phyloP scores from a whole-genome alignment of 331 rosid genomes.

The Arachis monticola region DNA sequence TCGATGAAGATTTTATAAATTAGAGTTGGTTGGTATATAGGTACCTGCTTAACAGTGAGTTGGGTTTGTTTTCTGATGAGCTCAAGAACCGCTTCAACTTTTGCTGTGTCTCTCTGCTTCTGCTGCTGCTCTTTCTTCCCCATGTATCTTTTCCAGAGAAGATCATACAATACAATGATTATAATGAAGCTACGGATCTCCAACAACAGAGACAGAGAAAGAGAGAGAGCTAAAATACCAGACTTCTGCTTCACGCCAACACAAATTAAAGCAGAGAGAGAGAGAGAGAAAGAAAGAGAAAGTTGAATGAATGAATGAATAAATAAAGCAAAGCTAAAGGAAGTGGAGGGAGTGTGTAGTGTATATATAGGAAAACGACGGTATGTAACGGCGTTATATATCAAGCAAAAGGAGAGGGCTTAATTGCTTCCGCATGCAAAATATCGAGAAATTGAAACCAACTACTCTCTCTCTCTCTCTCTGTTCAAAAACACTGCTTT shows the following conservation, averaged over 20 bases:
- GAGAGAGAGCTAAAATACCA: conserved; percentile 45
- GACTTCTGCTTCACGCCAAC: conserved; percentile 69
- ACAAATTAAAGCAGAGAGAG: conserved; percentile 21
- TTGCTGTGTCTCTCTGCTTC: conserved; percentile 42
- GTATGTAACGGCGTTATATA: conserved; percentile 42
- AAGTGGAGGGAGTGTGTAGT: conserved; percentile 2
- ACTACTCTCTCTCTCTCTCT: not conserved
- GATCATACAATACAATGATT: not conserved
- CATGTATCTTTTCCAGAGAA: conserved; percentile 51
- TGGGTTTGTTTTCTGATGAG: conserved; percentile 71
- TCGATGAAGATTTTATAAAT: not conserved
- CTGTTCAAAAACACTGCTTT: conserved; percentile 33
- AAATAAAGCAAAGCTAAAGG: not conserved
- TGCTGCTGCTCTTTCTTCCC: conserved; percentile 62
- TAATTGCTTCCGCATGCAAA: no score
- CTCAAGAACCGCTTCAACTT: conserved; percentile 69
- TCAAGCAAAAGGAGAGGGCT: no score
- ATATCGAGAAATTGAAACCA: not conserved
- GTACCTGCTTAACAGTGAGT: conserved; percentile 74
- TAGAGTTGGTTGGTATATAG: not conserved
- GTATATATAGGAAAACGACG: conserved; percentile 58
- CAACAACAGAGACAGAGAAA: conserved; percentile 10
- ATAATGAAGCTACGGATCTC: not conserved
- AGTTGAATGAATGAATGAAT: conserved; percentile 4
- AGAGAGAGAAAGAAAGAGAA: not conserved